Base-by-base conservation (phyloP, 768 basidiomycete species). In the Boletus insuetus region DNA sequence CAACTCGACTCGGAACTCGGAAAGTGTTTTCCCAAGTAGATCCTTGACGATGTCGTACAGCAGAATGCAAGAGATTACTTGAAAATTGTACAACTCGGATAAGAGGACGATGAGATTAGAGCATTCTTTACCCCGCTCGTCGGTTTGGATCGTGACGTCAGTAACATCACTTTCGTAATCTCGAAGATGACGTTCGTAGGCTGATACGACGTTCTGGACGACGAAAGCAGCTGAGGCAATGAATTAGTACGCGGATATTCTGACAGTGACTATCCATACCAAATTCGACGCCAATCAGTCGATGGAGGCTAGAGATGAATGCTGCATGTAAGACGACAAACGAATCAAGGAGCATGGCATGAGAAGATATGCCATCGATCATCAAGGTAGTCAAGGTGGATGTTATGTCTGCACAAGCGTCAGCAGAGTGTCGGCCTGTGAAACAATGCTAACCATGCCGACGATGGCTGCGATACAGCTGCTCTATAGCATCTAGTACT, bases 81-180 rank as follows among this genome's bases (percentile, higher is more conserved):
- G 91, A 67, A 98, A 94, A 68, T 98, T 98, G 76, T 98, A 98
- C 19, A 99, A 75, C 67, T 98, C 94, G 3, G 93, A 90, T 20
- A 98, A 73, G 22, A 98, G 80, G 1, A 91, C 83, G 40, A 96
- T 79, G 34, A 99, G 73, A 68, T 99, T 98, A 11, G 89, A 85
- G 60, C 86, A 86, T 66, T 96, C 92, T 73, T 98, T 99, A 31
- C 93, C 91, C 7, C 74, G 69, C 2, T 72, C 75, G 20, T 77
- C 76, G 10, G 65, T 57, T 17, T 65, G 65, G 17, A 64, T 62
- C 2, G 66, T 58, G 20, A 47, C 49, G 16, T 64, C 46, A 1
- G 53, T 6, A 17, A 32, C 11, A 14, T 46, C 58, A 43, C 41
- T 35, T 50, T 65, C 68, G 46, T 72, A 63, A 17, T 79, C 41